Conservation (phyloP, 2,329 filamentous ascomycete species). For the Trichoderma citrinoviride region DNA sequence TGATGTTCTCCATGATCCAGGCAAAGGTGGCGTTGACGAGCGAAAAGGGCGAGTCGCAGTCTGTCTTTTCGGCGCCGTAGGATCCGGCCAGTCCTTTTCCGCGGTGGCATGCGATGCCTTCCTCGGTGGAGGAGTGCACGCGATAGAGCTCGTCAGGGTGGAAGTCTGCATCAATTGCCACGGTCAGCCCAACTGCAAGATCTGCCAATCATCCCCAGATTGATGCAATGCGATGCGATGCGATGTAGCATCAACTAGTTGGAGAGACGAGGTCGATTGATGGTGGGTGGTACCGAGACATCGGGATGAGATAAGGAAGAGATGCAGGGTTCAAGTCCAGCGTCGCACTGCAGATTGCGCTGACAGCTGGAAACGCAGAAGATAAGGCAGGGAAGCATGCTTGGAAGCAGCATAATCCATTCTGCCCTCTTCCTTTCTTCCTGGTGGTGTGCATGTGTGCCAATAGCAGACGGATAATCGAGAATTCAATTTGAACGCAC, state of each 20-base stretch:
- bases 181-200: constrained; percentile 7
- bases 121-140: constrained; percentile 67
- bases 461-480: neutral
- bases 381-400: neutral
- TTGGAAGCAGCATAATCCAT: neutral
- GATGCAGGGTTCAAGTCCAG: neutral
- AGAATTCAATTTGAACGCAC: constrained; percentile 48
- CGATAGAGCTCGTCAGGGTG: constrained; percentile 91
- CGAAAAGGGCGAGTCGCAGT: constrained; percentile 80
- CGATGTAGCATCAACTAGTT: neutral
- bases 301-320: neutral
- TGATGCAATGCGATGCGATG: neutral
- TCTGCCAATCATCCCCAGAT: neutral
- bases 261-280: neutral
- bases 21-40: constrained; percentile 85
- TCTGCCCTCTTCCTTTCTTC: neutral
- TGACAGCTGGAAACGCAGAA: neutral
- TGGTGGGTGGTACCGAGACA: neutral
- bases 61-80: constrained; percentile 81
- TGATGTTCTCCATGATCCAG: constrained; percentile 79
- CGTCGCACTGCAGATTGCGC: neutral
- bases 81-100: constrained; percentile 72
- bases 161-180: constrained; percentile 61
- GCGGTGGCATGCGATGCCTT: constrained; percentile 73
- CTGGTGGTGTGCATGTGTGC: neutral